These are phyloP conservation scores for Trypanosoma brucei DNA, from an alignment of 208 protist species.

Conservation along the genomic window DNA sequence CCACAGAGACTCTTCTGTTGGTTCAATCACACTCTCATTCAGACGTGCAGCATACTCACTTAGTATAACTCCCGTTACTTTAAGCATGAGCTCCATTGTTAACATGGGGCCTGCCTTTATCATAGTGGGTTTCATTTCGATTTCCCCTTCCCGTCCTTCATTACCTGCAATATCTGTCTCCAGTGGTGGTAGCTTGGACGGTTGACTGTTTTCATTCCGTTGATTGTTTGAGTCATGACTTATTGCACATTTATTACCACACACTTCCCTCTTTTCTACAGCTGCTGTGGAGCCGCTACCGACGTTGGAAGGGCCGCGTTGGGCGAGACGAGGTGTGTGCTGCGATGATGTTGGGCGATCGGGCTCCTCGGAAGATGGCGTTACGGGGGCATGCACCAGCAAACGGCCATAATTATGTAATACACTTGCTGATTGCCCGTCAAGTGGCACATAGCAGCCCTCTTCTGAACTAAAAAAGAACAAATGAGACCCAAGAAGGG, in stretches of 20 bases:
- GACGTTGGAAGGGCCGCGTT: too few species aligned
- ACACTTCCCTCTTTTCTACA: too few species aligned
- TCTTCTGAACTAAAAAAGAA: conserved; percentile 22
- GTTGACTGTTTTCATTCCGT: background rate
- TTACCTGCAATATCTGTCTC: background rate
- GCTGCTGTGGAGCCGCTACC: too few species aligned
- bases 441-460: conserved; percentile 20
- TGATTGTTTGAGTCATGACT: too few species aligned
- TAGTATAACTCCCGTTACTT: conserved; percentile 19
- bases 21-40: conserved; percentile 12
- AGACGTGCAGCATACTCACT: conserved; percentile 15
- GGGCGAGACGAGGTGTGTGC: background rate
- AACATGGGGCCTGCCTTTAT: background rate
- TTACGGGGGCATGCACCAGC: conserved; percentile 8
- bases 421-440: conserved; percentile 8
- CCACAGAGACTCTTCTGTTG: conserved; percentile 18
- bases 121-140: background rate
- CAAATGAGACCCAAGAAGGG: conserved; percentile 6
- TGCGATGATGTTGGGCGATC: background rate
- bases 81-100: conserved; percentile 19
- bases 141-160: background rate
- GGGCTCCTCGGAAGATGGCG: background rate
- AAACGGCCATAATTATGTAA: conserved; percentile 10
- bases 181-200: background rate
- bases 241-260: too few species aligned